A percentile compares a stretch with the other conserved stretches of the same genome.
Evolutionary conservation across 306 rosid species (phyloP).

Genomic region (Prunus armeniaca): DNA sequence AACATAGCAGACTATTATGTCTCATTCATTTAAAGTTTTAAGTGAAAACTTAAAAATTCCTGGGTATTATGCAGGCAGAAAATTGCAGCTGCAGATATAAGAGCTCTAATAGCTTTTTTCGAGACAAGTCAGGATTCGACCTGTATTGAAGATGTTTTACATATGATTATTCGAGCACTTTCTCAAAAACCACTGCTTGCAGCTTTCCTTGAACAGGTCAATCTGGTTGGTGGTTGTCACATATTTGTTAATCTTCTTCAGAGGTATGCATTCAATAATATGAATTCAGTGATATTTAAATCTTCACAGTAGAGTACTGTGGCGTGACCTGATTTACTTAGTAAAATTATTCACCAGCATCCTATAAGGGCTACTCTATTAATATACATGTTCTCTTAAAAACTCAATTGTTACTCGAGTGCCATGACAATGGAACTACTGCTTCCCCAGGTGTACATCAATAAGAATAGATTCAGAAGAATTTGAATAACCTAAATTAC

Average conservation of each 20-base stretch:
- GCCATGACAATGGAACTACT: not conserved
- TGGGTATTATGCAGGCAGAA: conserved; percentile 63
- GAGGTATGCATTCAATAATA: conserved; percentile 46
- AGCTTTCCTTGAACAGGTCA: conserved; percentile 86
- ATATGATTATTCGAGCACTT: conserved; percentile 90
- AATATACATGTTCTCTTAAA: not conserved
- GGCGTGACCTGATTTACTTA: not conserved
- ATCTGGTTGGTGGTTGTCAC: conserved; percentile 71
- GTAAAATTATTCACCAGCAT: not conserved
- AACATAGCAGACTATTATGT: not conserved
- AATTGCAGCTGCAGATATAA: conserved; percentile 71
- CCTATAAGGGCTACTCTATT: not conserved
- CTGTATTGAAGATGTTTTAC: conserved; percentile 92
- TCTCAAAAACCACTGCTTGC: conserved; percentile 77
- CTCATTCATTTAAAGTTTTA: conserved; percentile 18
- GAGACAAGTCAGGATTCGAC: conserved; percentile 85
- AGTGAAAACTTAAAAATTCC: conserved; percentile 22
- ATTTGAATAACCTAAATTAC: not conserved
- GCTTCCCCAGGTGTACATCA: not conserved
- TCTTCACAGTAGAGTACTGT: not conserved
- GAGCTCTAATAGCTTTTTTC: conserved; percentile 82
- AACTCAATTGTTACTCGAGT: not conserved
- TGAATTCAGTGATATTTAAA: conserved; percentile 4
- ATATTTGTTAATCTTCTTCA: conserved; percentile 95
- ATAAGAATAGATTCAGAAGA: not conserved